Percentiles rank a stretch among this genome's conserved stretches.
Evolutionary conservation across 2,329 filamentous ascomycete genomes (phyloP).

Genomic region (Xylariaceae sp.): DNA sequence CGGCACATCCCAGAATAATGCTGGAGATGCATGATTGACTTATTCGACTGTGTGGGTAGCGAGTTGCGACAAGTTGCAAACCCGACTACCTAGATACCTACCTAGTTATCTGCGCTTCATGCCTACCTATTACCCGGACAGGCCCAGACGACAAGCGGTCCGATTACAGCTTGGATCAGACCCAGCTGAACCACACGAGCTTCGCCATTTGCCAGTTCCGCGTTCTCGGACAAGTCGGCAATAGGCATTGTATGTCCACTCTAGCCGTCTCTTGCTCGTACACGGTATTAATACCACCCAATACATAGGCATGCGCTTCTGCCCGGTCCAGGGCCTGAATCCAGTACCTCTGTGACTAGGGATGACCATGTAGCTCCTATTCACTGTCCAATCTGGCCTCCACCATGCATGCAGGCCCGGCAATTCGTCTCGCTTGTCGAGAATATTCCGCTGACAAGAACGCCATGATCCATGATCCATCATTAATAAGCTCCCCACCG

Average conservation of each 20-base stretch:
- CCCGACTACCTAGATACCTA: too few relatives aligned
- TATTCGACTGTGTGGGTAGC: background rate
- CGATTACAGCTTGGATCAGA: background rate
- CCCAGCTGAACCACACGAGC: background rate
- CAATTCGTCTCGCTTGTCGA: background rate
- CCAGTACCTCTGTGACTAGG: background rate
- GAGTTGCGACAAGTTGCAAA: background rate
- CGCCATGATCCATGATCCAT: too few relatives aligned
- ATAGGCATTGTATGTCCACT: background rate
- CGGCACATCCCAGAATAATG: background rate
- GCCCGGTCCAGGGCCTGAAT: background rate
- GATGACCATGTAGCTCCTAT: background rate
- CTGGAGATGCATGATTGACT: conserved; percentile 3
- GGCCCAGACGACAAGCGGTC: conserved; percentile 1
- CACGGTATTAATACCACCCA: background rate
- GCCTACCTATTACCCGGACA: too few relatives aligned
- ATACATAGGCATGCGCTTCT: background rate
- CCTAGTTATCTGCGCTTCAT: background rate
- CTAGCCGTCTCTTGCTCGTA: background rate
- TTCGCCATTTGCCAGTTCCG: too few relatives aligned
- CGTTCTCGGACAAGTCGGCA: background rate
- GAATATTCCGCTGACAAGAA: background rate
- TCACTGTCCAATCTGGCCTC: background rate
- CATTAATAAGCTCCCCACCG: conserved; percentile 5
- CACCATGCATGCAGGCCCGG: background rate